phyloP scores from a whole-genome alignment of 2,329 filamentous ascomycete genomes.

The Cladorrhinum sp. region DNA sequence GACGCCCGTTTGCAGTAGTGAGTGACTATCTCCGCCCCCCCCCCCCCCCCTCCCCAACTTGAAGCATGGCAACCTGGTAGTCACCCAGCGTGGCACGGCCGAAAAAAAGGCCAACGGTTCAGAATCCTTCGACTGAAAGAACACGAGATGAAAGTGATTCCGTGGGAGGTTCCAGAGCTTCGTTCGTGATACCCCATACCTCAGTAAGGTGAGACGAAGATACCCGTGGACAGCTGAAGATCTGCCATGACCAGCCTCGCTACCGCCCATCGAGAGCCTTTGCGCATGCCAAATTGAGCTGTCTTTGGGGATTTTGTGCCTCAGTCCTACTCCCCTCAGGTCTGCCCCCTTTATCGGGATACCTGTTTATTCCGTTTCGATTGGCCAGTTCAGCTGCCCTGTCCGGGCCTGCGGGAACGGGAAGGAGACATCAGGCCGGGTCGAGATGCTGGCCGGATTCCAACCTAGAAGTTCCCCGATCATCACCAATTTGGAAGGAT shows the following conservation, averaged over 20 bases:
- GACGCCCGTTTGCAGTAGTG: constrained; percentile 5
- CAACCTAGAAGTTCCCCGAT: background rate
- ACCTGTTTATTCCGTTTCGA: background rate
- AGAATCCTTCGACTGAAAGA: background rate
- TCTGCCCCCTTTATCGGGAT: constrained; percentile 24
- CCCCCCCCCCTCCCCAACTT: background rate
- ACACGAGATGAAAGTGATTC: background rate
- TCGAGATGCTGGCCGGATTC: too few relatives aligned
- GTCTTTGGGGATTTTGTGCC: constrained; percentile 6
- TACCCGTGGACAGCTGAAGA: constrained; percentile 3
- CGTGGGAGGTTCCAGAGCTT: constrained; percentile 15
- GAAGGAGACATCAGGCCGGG: too few relatives aligned
- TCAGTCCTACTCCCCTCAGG: constrained; percentile 29
- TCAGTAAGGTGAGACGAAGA: constrained; percentile 10
- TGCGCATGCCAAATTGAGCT: background rate
- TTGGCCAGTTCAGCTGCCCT: constrained; percentile 5
- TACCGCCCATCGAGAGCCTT: background rate
- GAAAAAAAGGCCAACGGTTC: background rate
- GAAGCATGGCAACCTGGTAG: background rate
- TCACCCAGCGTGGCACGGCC: constrained; percentile 8
- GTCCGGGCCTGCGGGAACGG: constrained; percentile 12
- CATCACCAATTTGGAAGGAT: background rate
- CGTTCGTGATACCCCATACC: constrained; percentile 7
- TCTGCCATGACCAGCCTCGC: constrained; percentile 1
- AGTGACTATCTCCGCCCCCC: constrained; percentile 8